Percentiles rank a stretch among this genome's conserved stretches.
Evolutionary conservation across 2,329 filamentous ascomycete genomes (phyloP).

Genomic region (Lasiodiplodia sp.): DNA sequence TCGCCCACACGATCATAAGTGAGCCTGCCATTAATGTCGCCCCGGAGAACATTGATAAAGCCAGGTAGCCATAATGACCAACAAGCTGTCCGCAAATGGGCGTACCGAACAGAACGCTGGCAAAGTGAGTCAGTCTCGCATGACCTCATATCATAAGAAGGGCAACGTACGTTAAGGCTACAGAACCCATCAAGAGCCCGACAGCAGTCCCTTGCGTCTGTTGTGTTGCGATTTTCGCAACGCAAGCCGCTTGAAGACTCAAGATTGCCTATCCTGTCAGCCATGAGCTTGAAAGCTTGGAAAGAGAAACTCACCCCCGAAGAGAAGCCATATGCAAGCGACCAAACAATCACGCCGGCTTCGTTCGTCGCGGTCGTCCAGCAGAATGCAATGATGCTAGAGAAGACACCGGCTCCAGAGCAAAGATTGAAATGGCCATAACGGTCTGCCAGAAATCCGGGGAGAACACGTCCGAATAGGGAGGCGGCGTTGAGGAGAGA

Average conservation of each 20-base stretch:
- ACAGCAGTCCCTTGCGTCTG: slow-evolving; percentile 14
- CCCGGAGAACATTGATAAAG: slow-evolving; percentile 13
- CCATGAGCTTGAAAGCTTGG: background rate
- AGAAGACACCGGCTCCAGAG: slow-evolving; percentile 40
- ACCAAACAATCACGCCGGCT: slow-evolving; percentile 55
- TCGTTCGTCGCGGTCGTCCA: slow-evolving; percentile 54
- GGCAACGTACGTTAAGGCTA: slow-evolving; percentile 11
- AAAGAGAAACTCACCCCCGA: slow-evolving; percentile 46
- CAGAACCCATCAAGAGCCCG: slow-evolving; percentile 12
- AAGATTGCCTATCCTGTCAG: slow-evolving; percentile 6
- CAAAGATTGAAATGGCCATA: slow-evolving; percentile 54
- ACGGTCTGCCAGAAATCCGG: slow-evolving; percentile 14
- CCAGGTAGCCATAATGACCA: slow-evolving; percentile 4
- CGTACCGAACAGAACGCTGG: slow-evolving; percentile 14
- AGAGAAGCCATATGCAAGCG: slow-evolving; percentile 59
- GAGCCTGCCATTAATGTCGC: slow-evolving; percentile 9
- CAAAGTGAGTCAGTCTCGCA: background rate
- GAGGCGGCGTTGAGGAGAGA: slow-evolving; percentile 29
- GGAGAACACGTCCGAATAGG: slow-evolving; percentile 12
- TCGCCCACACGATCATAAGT: background rate
- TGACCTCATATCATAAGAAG: too few relatives aligned
- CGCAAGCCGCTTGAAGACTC: slow-evolving; percentile 9
- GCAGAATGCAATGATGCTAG: slow-evolving; percentile 54
- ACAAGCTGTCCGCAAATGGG: slow-evolving; percentile 18
- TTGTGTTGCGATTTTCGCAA: background rate